phyloP scores from a whole-genome alignment of 306 rosid species.

The Lathyrus aphaca region DNA sequence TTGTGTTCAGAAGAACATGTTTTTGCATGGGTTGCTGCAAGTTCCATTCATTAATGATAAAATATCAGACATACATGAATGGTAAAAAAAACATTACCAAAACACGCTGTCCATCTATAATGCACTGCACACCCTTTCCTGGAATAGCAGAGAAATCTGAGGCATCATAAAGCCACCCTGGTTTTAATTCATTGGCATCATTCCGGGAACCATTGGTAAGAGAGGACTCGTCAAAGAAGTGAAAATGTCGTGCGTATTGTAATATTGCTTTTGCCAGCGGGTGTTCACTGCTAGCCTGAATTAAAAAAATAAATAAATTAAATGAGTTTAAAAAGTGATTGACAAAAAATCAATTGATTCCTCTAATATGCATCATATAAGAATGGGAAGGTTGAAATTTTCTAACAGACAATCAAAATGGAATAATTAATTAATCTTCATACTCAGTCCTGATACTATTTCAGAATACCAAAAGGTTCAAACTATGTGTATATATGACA shows the following conservation, averaged over 20 bases:
- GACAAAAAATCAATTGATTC: constrained; percentile 18
- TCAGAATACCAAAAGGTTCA: constrained; percentile 28
- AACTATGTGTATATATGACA: constrained; percentile 13
- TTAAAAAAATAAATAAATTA: constrained; percentile 17
- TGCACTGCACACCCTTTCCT: constrained; percentile 84
- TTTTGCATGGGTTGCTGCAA: neutral
- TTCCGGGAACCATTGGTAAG: constrained; percentile 48
- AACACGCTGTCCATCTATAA: constrained; percentile 64
- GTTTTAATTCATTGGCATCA: constrained; percentile 44
- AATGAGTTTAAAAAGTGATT: constrained; percentile 6
- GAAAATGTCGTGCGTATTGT: constrained; percentile 90
- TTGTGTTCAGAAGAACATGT: neutral
- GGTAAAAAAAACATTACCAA: constrained; percentile 58
- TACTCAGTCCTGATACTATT: constrained; percentile 18
- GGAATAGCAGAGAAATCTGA: constrained; percentile 83
- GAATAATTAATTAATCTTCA: constrained; percentile 13
- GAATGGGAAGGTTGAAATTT: constrained; percentile 27
- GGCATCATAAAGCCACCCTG: constrained; percentile 89
- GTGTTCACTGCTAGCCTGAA: constrained; percentile 97
- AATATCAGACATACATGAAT: constrained; percentile 14
- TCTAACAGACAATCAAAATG: constrained; percentile 23
- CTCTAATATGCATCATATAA: constrained; percentile 8
- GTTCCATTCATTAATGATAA: constrained; percentile 53
- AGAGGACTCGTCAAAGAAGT: constrained; percentile 79
- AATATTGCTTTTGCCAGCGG: constrained; percentile 94